Evolutionary conservation across 2,329 filamentous ascomycete species (phyloP).

Genomic region (Fusarium pseudonygamai): DNA sequence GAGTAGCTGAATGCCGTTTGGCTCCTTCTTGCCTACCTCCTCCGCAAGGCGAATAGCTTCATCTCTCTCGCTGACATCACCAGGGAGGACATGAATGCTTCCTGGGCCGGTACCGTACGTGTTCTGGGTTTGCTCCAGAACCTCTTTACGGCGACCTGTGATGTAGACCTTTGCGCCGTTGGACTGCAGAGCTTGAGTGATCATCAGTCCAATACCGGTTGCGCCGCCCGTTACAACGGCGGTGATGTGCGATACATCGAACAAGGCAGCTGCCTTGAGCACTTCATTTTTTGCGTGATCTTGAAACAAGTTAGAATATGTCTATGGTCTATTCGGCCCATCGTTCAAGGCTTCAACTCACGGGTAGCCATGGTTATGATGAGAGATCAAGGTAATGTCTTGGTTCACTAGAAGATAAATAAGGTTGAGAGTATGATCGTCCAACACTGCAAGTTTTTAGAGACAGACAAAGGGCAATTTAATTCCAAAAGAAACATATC

Average conservation of each 20-base stretch:
- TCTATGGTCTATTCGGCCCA: fast-evolving
- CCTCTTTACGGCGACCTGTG: not conserved
- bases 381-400: too few species aligned
- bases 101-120: not conserved
- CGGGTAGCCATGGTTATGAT: not conserved
- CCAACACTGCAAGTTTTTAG: fast-evolving
- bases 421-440: fast-evolving
- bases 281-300: not conserved
- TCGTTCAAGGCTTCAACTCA: fast-evolving
- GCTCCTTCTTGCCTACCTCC: not conserved
- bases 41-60: not conserved
- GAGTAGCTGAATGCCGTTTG: not conserved
- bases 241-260: slow-evolving; percentile 8
- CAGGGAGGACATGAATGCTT: not conserved
- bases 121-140: not conserved
- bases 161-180: slow-evolving; percentile 16
- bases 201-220: slow-evolving; percentile 3
- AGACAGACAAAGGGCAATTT: fast-evolving
- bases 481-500: fast-evolving
- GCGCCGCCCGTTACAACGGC: not conserved
- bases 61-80: not conserved
- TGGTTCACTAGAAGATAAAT: too few species aligned
- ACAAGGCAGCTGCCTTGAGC: not conserved
- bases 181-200: not conserved
- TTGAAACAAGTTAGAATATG: fast-evolving